A percentile compares a stretch with the other conserved stretches of the same genome.
phyloP scores from a whole-genome alignment of 169 alveolate species.

The Perkinsus chesapeaki region DNA sequence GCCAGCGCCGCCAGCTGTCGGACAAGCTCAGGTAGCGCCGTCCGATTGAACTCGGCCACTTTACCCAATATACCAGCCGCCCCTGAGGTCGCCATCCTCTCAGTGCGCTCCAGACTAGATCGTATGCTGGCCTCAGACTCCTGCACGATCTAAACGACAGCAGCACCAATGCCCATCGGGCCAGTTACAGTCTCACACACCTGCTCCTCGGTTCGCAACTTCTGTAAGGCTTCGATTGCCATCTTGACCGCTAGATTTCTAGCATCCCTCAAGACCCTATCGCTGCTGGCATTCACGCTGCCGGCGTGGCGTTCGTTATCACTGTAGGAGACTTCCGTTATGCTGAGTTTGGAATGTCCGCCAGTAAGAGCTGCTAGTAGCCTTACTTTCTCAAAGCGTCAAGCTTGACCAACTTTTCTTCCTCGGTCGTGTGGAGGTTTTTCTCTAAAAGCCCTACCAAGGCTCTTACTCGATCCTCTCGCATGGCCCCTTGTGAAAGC shows the following conservation, averaged over 20 bases:
- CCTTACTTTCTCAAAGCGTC: not conserved
- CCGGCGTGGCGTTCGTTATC: not conserved
- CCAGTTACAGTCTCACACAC: not conserved
- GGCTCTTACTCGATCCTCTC: not conserved
- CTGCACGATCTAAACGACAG: not conserved
- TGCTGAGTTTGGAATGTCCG: not conserved
- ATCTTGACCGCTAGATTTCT: not conserved
- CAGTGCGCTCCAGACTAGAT: not conserved
- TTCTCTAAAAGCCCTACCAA: not conserved
- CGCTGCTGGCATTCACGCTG: not conserved
- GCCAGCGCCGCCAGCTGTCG: not conserved
- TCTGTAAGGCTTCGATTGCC: not conserved
- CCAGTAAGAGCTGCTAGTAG: not conserved
- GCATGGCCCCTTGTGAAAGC: not conserved
- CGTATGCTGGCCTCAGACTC: not conserved
- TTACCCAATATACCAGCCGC: not conserved
- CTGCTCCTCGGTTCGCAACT: not conserved
- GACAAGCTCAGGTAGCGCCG: not conserved
- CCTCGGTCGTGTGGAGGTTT: not conserved
- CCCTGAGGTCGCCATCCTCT: not conserved
- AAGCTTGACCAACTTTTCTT: not conserved
- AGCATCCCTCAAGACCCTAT: not conserved
- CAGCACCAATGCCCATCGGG: not conserved
- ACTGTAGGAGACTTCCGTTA: not conserved
- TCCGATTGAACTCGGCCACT: not conserved